Evolutionary conservation across 257 asterid species (phyloP), one percentile per base, ranked within the genome.

Genomic region (Penstemon davidsonii): DNA sequence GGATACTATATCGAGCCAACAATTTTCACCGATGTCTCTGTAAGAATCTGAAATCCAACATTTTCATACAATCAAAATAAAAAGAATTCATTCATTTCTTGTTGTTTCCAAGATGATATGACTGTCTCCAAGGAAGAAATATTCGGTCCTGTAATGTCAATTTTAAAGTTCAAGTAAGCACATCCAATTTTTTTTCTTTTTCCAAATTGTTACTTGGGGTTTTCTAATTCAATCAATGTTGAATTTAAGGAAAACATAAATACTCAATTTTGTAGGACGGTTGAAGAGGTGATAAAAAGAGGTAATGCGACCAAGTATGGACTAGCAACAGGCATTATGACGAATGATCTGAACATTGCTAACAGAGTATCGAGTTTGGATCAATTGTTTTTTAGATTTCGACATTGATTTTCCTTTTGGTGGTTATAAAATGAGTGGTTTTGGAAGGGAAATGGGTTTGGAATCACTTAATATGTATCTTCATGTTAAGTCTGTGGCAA

Each of bases 341-440:
- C 97, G 5, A 86, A 88, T 41, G 62, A 92, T 67, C 66, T 90
- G 75, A 82, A 92, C 90, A 85, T 69, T 3, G 93, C 92, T 8
- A 92, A 92, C 88, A 88, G 91, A 8, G 87, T 92, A 3, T 80
- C 97, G 5, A 81, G 97, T 92, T 50, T 90, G 97, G 97, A 84
- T 92, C 46, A 92, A 92, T 55, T 90, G 96, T 43, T 92, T 86
- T 47, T 73, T 84, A 11, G 91, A 85, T 5, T 88, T 90, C 6
- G 92, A 85, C 52, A 50, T 2, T 3, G 93, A 80, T 10, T 64
- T 78, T 7, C 97, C 97, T 0, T 83, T 41, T n/a, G 97, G 97
- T 56, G 98, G 98, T 0, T 92, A 83, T 60, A 92, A 92, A 73
- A 71, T 80, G 93, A 92, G 98, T 71, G 98, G 97, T 1, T 87